Conservation (phyloP, 176 grass and related monocot species). For the Zizania latifolia region DNA sequence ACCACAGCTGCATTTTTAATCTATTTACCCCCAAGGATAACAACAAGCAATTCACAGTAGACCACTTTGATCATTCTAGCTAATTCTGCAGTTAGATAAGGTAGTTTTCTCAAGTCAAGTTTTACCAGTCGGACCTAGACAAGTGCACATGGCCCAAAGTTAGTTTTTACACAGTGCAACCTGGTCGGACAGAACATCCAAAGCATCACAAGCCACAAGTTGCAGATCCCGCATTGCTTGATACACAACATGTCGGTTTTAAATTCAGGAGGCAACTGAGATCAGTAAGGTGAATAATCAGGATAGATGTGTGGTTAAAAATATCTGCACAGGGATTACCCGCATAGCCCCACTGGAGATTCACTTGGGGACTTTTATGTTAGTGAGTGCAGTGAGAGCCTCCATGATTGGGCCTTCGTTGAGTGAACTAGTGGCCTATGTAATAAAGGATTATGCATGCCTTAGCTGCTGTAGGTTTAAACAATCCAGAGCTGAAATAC, state of each 20-base stretch:
- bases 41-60: constrained; percentile 10
- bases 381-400: constrained; percentile 43
- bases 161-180: constrained; percentile 1
- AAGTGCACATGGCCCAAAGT: neutral
- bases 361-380: constrained; percentile 59
- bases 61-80: constrained; percentile 10
- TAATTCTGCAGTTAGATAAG: constrained; percentile 18
- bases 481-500: neutral
- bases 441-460: constrained; percentile 8
- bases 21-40: neutral
- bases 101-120: neutral
- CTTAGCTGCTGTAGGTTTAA: neutral
- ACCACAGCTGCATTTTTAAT: neutral
- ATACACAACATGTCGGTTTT: constrained; percentile 7
- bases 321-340: constrained; percentile 1
- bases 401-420: constrained; percentile 62
- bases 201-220: neutral
- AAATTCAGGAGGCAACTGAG: neutral
- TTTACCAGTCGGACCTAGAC: neutral
- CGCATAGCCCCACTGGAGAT: neutral
- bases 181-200: neutral
- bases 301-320: neutral
- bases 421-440: constrained; percentile 42
- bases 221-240: neutral
- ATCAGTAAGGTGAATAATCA: neutral